Evolutionary conservation across 2,329 filamentous ascomycete genomes (phyloP).

Genomic region (Keithomyces neogunnii): DNA sequence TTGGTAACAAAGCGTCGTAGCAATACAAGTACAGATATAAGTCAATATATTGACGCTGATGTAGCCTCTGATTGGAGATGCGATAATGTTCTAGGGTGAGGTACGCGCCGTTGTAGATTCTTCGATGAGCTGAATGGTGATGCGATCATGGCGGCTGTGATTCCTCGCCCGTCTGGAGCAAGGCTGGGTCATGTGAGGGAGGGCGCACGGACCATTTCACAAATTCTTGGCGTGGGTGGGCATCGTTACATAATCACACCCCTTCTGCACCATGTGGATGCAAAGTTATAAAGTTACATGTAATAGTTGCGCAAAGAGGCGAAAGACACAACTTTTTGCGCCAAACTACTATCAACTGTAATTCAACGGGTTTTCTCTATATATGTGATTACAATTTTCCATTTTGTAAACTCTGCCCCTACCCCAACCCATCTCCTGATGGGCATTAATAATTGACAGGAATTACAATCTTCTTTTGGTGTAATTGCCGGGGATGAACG

Average conservation of each 20-base stretch:
- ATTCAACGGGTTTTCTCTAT: conserved; percentile 3
- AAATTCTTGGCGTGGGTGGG: not conserved
- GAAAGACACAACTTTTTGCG: not conserved
- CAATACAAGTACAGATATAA: not conserved
- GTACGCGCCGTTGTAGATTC: conserved; percentile 1
- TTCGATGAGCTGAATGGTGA: not conserved
- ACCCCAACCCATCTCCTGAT: not conserved
- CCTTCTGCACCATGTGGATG: not conserved
- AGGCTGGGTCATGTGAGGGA: conserved; percentile 23
- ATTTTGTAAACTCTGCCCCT: not conserved
- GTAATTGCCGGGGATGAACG: not conserved
- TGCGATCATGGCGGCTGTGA: not conserved
- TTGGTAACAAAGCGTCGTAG: not conserved
- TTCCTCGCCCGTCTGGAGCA: conserved; percentile 7
- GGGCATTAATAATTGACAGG: not conserved
- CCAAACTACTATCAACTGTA: conserved; percentile 4
- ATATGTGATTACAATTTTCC: not conserved
- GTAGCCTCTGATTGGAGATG: not conserved
- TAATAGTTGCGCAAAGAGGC: no score
- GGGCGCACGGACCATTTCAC: conserved; percentile 16
- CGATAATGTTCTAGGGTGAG: conserved; percentile 4
- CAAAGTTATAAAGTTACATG: no score
- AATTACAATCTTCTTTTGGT: not conserved
- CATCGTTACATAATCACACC: conserved; percentile 2
- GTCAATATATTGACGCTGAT: not conserved